These are phyloP conservation scores for Fusarium siculi DNA, from an alignment of 2,329 filamentous ascomycete genomes.

Conservation along the genomic window DNA sequence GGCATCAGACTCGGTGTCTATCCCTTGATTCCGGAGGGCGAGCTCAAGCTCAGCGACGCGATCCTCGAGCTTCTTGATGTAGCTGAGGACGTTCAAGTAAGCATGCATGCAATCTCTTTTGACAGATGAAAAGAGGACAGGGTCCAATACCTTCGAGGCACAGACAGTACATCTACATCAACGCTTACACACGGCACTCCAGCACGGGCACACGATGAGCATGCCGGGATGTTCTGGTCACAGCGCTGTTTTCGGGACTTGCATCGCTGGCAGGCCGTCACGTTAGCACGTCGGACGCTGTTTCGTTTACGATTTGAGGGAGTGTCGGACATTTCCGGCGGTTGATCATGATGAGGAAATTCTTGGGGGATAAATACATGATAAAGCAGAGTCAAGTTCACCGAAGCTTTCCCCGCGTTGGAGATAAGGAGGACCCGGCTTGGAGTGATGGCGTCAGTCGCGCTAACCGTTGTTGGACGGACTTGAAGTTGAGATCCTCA, in stretches of 20 bases:
- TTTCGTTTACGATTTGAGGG: slow-evolving; percentile 5
- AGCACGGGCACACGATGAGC: slow-evolving; percentile 27
- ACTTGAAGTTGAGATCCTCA: background rate
- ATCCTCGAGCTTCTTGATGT: slow-evolving; percentile 43
- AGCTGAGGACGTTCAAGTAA: slow-evolving; percentile 12
- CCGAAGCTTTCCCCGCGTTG: background rate
- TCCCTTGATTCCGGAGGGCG: background rate
- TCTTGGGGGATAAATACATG: background rate
- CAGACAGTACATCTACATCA: slow-evolving; percentile 26
- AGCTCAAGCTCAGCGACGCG: slow-evolving; percentile 40
- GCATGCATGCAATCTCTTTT: background rate
- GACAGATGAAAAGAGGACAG: fast-evolving
- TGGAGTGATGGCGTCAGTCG: background rate
- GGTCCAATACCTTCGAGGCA: slow-evolving; percentile 3
- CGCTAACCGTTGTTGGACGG: background rate
- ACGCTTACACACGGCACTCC: slow-evolving; percentile 30
- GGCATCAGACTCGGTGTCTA: slow-evolving; percentile 4
- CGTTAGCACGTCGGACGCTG: slow-evolving; percentile 34
- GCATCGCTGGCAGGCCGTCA: slow-evolving; percentile 34
- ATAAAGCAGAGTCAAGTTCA: background rate
- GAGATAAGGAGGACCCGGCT: background rate
- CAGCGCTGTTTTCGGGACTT: slow-evolving; percentile 39
- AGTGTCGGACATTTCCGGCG: background rate
- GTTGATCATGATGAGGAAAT: background rate
- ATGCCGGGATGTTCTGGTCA: slow-evolving; percentile 38